phyloP scores from a whole-genome alignment of 139 green algal genomes.

The Picochlorum sp. region DNA sequence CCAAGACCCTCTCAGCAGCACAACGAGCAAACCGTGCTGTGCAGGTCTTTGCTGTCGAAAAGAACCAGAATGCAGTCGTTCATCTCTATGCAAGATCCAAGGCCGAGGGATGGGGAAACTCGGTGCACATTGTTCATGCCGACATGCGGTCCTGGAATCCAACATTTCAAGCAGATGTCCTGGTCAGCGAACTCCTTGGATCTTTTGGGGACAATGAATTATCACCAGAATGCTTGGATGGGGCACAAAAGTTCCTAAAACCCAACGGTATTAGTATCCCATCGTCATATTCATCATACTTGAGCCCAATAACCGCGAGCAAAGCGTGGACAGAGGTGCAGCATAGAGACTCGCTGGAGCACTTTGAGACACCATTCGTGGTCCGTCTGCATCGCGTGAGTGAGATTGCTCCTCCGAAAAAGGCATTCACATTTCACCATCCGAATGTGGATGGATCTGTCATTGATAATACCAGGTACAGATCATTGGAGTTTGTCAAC shows the following conservation, averaged over 20 bases:
- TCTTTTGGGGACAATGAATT: constrained; percentile 99
- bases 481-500: constrained; percentile 9
- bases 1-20: constrained; percentile 53
- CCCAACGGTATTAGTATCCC: constrained; percentile 73
- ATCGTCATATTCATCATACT: constrained; percentile 59
- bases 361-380: constrained; percentile 93
- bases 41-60: constrained; percentile 91
- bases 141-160: constrained; percentile 84
- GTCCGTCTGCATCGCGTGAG: constrained; percentile 75
- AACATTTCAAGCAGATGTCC: constrained; percentile 75
- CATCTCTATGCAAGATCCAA: constrained; percentile 71
- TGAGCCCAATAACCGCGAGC: constrained; percentile 67
- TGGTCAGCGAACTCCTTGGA: constrained; percentile 89
- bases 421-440: constrained; percentile 89
- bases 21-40: constrained; percentile 33
- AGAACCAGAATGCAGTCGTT: constrained; percentile 95
- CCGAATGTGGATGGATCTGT: constrained; percentile 42
- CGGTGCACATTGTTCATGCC: constrained; percentile 58
- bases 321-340: constrained; percentile 77
- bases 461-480: constrained; percentile 65
- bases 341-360: constrained; percentile 69
- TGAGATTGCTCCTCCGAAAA: constrained; percentile 22
- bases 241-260: constrained; percentile 80
- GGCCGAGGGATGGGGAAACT: constrained; percentile 38
- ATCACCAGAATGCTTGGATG: constrained; percentile 88